These are phyloP conservation scores for Xerocomus potaroensis DNA, from an alignment of 768 basidiomycete genomes.

Conservation along the genomic window DNA sequence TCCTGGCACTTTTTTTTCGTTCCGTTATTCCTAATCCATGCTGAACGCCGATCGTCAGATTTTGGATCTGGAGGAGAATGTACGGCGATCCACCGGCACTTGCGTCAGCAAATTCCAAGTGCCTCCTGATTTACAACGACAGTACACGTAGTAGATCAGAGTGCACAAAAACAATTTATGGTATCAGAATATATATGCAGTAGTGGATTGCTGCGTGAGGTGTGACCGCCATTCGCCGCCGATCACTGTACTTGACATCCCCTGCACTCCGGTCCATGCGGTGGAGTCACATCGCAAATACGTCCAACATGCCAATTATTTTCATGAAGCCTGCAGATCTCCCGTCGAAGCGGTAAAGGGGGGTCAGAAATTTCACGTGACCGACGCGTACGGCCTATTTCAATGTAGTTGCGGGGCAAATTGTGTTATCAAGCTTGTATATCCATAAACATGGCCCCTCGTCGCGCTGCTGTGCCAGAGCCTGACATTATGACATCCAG, in stretches of 20 bases:
- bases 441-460: slow-evolving; percentile 24
- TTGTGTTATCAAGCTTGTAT: background rate
- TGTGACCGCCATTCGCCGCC: too few species aligned
- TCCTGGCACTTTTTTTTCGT: slow-evolving; percentile 39
- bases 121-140: too few species aligned
- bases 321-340: background rate
- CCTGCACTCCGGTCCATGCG: background rate
- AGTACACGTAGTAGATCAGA: too few species aligned
- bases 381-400: slow-evolving; percentile 14
- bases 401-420: too few species aligned
- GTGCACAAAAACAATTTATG: too few species aligned
- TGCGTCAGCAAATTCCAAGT: too few species aligned
- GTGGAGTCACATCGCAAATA: background rate
- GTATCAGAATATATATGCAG: too few species aligned
- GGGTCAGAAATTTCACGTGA: slow-evolving; percentile 17
- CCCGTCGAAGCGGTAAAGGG: slow-evolving; percentile 1
- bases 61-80: too few species aligned
- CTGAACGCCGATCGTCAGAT: too few species aligned
- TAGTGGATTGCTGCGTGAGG: too few species aligned
- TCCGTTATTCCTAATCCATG: background rate
- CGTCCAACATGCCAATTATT: background rate
- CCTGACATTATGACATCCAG: slow-evolving; percentile 27
- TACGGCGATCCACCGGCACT: too few species aligned
- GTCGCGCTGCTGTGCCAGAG: slow-evolving; percentile 24
- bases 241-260: too few species aligned